Evolutionary conservation across 305 asterid genomes (phyloP), one percentile per base, ranked within the genome.

Genomic region (Salvia sclarea): DNA sequence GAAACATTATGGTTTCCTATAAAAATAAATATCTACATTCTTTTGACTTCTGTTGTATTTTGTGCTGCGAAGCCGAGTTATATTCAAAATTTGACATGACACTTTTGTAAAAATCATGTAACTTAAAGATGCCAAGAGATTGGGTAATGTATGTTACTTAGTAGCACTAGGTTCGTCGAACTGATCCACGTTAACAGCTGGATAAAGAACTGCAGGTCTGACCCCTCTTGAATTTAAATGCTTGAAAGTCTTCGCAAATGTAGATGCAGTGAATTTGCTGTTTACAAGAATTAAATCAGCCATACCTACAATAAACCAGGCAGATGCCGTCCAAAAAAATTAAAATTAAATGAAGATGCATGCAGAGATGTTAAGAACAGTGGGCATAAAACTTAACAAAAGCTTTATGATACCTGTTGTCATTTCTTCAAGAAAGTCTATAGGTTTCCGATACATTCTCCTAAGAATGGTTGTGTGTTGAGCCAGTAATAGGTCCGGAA

Each of bases 141-240:
- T 67, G 70, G 74, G 77, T 61, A 17, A 35, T 62, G 75, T 68
- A 41, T n/a, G 44, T 85, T 94, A 92, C 99, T 82, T 90, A 40
- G 80, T 83, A 66, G 82, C 62, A 79, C 63, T 62, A 66, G 91
- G 86, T 69, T 84, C 80, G 12, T 72, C 79, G 64, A 94, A 94
- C 87, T 89, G 97, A 79, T 87, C 85, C 70, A 89, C 81, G 53
- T 87, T 91, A 61, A 94, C 97, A 30, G 99, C 95, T 35, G 99
- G 99, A 76, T 94, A 94, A 48, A 94, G 96, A 63, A 94, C 97
- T 58, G 93, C 93, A 18, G 93, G 96, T 74, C 79, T 83, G 62
- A 83, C 64, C 68, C 91, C 89, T 62, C 78, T 74, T 11, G 83
- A 74, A 74, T 62, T 72, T 59, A 88, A 82, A 62, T 53, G 74